Conservation (phyloP, 176 grass and related monocot genomes). For the Saccharum spontaneum region DNA sequence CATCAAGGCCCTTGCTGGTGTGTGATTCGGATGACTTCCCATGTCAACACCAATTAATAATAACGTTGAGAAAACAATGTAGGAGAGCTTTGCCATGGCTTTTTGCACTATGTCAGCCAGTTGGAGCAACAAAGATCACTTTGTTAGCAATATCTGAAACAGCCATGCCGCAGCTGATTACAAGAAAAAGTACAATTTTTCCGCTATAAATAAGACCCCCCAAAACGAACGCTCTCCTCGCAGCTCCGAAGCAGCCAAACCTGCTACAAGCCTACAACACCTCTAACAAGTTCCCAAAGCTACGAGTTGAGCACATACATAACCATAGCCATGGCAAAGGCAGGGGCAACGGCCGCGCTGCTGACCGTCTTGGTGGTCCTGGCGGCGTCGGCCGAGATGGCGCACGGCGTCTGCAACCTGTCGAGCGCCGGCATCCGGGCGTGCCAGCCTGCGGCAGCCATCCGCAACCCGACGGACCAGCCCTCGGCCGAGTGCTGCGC, state of each 20-base stretch:
- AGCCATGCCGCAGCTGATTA: too few relatives aligned
- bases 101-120: too few relatives aligned
- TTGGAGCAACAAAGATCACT: too few relatives aligned
- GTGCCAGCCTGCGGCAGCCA: conserved; percentile 52
- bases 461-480: conserved; percentile 22
- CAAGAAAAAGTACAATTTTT: too few relatives aligned
- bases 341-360: neutral
- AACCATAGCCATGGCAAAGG: neutral
- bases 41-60: too few relatives aligned
- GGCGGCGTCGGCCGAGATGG: neutral
- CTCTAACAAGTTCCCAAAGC: neutral
- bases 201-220: neutral
- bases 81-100: too few relatives aligned
- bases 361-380: conserved; percentile 8
- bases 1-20: too few relatives aligned
- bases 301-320: neutral
- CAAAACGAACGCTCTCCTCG: neutral
- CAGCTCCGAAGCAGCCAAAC: neutral
- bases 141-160: too few relatives aligned
- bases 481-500: conserved; percentile 45
- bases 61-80: too few relatives aligned
- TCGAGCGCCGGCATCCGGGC: conserved; percentile 5
- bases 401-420: conserved; percentile 51
- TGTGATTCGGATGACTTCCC: too few relatives aligned
- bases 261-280: neutral